A percentile compares a stretch with the other conserved stretches of the same genome.
Conservation (phyloP, 2,329 filamentous ascomycete species). For the Dryadomyces quercus-mongolicae region DNA sequence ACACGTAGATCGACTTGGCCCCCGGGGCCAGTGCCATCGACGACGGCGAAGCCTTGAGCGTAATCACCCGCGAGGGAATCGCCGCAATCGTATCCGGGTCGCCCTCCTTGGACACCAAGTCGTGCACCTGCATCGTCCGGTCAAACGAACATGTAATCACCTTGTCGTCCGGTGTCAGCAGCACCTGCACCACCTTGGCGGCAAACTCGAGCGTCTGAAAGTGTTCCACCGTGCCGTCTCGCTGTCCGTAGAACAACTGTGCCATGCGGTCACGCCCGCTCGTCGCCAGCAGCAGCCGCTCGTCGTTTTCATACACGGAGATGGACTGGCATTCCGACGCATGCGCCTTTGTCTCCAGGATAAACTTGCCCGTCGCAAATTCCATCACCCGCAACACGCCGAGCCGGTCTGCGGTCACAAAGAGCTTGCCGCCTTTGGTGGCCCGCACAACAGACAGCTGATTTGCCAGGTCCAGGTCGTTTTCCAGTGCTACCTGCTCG, state of each 20-base stretch:
- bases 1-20: slow-evolving; percentile 44
- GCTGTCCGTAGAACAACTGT: slow-evolving; percentile 64
- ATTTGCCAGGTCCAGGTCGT: slow-evolving; percentile 41
- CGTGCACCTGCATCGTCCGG: slow-evolving; percentile 72
- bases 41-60: slow-evolving; percentile 73
- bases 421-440: slow-evolving; percentile 47
- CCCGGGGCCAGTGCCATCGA: slow-evolving; percentile 66
- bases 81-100: slow-evolving; percentile 60
- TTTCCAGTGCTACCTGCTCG: slow-evolving; percentile 43
- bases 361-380: slow-evolving; percentile 43
- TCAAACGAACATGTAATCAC: slow-evolving; percentile 83
- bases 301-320: slow-evolving; percentile 52
- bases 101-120: slow-evolving; percentile 58
- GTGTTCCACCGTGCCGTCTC: slow-evolving; percentile 52
- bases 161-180: slow-evolving; percentile 63
- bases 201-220: slow-evolving; percentile 92
- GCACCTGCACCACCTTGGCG: slow-evolving; percentile 62
- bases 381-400: slow-evolving; percentile 69
- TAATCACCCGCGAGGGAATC: slow-evolving; percentile 63
- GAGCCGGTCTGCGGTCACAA: slow-evolving; percentile 76
- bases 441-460: slow-evolving; percentile 49
- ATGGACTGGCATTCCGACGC: slow-evolving; percentile 75
- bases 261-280: slow-evolving; percentile 85
- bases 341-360: slow-evolving; percentile 74
- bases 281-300: slow-evolving; percentile 59